A percentile compares a stretch with the other conserved stretches of the same genome.
Evolutionary conservation across 768 basidiomycete genomes (phyloP).

Genomic region (Xerocomellus chrysenteron): DNA sequence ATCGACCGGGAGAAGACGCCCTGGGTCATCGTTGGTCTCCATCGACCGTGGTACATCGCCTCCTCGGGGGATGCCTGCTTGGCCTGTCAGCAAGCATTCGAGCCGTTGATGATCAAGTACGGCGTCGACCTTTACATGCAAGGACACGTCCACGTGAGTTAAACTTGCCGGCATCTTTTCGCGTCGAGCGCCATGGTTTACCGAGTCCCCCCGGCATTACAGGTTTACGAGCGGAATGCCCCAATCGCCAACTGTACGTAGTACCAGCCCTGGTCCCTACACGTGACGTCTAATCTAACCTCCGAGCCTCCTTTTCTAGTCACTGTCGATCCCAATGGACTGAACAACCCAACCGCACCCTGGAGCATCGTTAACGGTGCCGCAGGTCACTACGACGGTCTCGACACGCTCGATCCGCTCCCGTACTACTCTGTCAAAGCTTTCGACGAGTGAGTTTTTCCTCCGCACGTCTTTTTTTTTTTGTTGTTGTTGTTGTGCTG

Average conservation of each 20-base stretch:
- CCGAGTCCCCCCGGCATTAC: neutral
- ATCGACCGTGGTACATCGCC: constrained; percentile 27
- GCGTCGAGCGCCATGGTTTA: neutral
- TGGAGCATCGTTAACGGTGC: constrained; percentile 32
- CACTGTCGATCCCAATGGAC: constrained; percentile 20
- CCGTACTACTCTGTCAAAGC: constrained; percentile 10
- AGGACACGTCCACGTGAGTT: constrained; percentile 26
- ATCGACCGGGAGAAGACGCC: constrained; percentile 26
- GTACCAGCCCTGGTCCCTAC: too few species aligned
- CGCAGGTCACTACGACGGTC: constrained; percentile 29
- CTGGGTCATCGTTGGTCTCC: constrained; percentile 29
- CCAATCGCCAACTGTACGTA: constrained; percentile 26
- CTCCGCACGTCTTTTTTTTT: too few species aligned
- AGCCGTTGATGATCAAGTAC: constrained; percentile 33
- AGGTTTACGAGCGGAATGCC: constrained; percentile 29
- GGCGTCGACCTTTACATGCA: constrained; percentile 31
- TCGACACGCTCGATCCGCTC: constrained; percentile 6
- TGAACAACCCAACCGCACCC: constrained; percentile 24
- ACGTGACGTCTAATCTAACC: neutral
- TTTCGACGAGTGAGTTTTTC: constrained; percentile 14
- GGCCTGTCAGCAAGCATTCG: constrained; percentile 27
- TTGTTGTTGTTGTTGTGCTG: neutral
- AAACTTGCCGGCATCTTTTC: too few species aligned
- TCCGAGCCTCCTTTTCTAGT: neutral
- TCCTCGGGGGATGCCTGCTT: constrained; percentile 9